A percentile compares a stretch with the other conserved stretches of the same genome.
Evolutionary conservation across 176 grass and related monocot genomes (phyloP).

Genomic region (Triticum monococcum): DNA sequence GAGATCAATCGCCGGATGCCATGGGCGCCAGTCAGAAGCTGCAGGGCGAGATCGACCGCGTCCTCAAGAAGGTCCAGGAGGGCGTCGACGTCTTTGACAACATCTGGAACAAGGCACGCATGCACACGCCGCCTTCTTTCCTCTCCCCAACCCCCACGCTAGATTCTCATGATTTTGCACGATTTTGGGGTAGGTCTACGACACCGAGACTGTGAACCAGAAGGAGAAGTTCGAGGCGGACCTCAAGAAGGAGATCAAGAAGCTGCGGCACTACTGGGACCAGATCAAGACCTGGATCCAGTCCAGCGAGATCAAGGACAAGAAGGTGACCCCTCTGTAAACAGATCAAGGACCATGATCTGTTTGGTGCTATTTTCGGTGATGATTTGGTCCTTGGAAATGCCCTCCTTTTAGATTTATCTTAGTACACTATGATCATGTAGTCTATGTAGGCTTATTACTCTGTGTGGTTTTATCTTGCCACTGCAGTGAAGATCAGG

Average conservation of each 20-base stretch:
- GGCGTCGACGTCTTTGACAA: conserved; percentile 99
- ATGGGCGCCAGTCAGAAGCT: conserved; percentile 97
- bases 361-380: too few species aligned
- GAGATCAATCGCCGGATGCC: background rate
- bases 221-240: conserved; percentile 99
- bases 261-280: conserved; percentile 94
- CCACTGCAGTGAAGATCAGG: too few species aligned
- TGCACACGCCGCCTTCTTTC: too few species aligned
- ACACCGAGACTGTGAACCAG: conserved; percentile 98
- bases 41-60: conserved; percentile 97
- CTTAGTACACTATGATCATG: too few species aligned
- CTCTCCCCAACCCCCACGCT: too few species aligned
- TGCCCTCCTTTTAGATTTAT: too few species aligned
- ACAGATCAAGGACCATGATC: too few species aligned
- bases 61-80: conserved; percentile 98
- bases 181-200: conserved; percentile 66
- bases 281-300: conserved; percentile 99
- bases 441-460: too few species aligned
- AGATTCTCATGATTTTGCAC: too few species aligned
- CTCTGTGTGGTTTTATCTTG: too few species aligned
- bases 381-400: too few species aligned
- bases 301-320: conserved; percentile 99
- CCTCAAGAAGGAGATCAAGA: conserved; percentile 99
- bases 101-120: conserved; percentile 90
- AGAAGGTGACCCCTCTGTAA: conserved; percentile 56